These are phyloP conservation scores for Eucommia ulmoides DNA, from an alignment of 257 asterid species.

Conservation along the genomic window DNA sequence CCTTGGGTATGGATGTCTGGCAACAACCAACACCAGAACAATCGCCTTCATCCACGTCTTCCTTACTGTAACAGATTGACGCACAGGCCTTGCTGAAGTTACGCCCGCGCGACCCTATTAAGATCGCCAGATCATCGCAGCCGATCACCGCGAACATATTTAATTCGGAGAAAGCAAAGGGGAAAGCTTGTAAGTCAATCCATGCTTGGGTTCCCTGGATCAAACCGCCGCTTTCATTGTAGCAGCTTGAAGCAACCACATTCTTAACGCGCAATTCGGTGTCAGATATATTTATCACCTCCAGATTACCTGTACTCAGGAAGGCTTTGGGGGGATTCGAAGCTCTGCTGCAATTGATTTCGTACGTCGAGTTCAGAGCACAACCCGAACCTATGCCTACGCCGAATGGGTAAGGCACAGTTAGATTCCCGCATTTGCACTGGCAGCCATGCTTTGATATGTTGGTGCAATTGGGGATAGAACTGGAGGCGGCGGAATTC, in stretches of 20 bases:
- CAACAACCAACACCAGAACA: conserved; percentile 22
- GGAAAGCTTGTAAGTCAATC: not conserved
- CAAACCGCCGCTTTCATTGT: not conserved
- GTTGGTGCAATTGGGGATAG: no score
- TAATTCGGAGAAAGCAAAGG: conserved; percentile 9
- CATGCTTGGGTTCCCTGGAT: not conserved
- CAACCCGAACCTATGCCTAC: conserved; percentile 24
- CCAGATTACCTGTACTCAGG: not conserved
- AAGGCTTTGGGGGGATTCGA: not conserved
- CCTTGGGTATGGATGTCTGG: conserved; percentile 9
- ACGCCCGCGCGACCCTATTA: not conserved
- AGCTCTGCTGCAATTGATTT: conserved; percentile 27
- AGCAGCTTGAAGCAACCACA: not conserved
- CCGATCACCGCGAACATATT: conserved; percentile 20
- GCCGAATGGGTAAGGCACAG: conserved; percentile 43
- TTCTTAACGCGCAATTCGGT: not conserved
- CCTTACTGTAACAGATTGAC: conserved; percentile 1
- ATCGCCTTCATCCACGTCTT: conserved; percentile 3
- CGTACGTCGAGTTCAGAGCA: conserved; percentile 14
- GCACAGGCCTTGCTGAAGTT: conserved; percentile 12
- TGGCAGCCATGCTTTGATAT: no score
- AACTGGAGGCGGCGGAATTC: no score
- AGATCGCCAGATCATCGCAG: conserved; percentile 17
- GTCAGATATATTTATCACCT: not conserved
- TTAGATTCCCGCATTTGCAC: conserved; percentile 28